Evolutionary conservation across 768 basidiomycete species (phyloP), one percentile per base, ranked within the genome.

Genomic region (Suillus clintonianus): DNA sequence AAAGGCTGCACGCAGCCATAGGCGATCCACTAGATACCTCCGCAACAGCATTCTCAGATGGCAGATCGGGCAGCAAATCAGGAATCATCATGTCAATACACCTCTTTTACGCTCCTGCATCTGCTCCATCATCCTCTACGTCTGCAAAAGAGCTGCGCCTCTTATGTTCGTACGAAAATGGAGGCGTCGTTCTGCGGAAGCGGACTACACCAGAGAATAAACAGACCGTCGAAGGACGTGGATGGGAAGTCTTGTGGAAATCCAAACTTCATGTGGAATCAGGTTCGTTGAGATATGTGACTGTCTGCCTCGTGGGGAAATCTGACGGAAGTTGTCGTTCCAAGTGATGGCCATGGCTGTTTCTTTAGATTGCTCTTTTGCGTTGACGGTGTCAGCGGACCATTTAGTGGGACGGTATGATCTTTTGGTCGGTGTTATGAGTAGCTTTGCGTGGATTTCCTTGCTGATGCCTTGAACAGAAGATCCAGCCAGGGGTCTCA

Each of bases 81-180:
- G 95, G 95, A 0, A 89, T 96, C 57, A 87, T 97, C 69, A 99
- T 98, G 97, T 86, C 91, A 0, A 73, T 95, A 65, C 89, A 93
- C 69, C 78, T 97, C 1, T 87, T 85, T 59, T 74, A 77, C 45
- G 68, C 72, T 53, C 60, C 72, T 1, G 59, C 63, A 61, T 66
- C 67, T 34, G 64, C 76, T n/a, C 70, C 82, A 22, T 73, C 79
- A 37, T 72, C 75, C 1, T 71, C 76, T 48, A 64, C 65, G 22
- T 71, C 72, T 0, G 67, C 67, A 14, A 72, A 71, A 13, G 80
- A 83, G 19, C 79, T 96, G 5, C 82, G 86, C 2, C 75, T 97
- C 5, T 72, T 96, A 0, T 82, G 86, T 43, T 92, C 86, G 1
- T 97, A 94, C 72, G 97, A 99, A 77, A 89, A 90, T 64, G 96